Percentiles rank a stretch among this genome's conserved stretches.
These are phyloP conservation scores for Saksenaea vasiformis DNA, from an alignment of 371 early-diverging fungal species.

Conservation along the genomic window DNA sequence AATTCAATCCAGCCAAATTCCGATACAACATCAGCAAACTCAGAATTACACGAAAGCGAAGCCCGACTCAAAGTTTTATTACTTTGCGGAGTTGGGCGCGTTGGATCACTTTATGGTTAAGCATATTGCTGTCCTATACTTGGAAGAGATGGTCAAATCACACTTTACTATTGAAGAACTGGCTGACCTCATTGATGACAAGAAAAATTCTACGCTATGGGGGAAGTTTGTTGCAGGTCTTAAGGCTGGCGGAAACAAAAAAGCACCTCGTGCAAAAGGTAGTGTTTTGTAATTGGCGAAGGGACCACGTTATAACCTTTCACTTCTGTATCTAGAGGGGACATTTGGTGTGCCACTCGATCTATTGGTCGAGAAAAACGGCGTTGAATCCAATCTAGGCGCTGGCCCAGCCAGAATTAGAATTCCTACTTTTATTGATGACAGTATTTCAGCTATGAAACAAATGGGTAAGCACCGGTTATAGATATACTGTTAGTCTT, in stretches of 20 bases:
- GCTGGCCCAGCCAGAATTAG: conserved; percentile 75
- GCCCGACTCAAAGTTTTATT: conserved; percentile 54
- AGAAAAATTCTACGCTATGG: conserved; percentile 71
- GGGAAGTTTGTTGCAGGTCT: conserved; percentile 70
- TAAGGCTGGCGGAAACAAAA: conserved; percentile 59
- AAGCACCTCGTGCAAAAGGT: conserved; percentile 65
- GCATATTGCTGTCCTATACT: conserved; percentile 78
- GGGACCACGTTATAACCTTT: neutral
- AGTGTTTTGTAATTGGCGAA: conserved; percentile 2
- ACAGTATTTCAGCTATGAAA: conserved; percentile 74
- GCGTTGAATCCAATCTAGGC: conserved; percentile 82
- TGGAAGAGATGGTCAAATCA: conserved; percentile 73
- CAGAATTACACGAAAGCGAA: conserved; percentile 34
- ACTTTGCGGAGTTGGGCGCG: conserved; percentile 80
- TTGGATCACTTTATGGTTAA: conserved; percentile 84
- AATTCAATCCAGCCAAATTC: neutral
- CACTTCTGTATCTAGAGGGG: conserved; percentile 48
- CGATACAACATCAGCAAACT: conserved; percentile 16
- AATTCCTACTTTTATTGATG: conserved; percentile 87
- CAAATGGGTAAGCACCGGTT: conserved; percentile 70
- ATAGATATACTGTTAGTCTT: neutral
- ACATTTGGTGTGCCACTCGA: conserved; percentile 94
- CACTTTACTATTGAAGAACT: conserved; percentile 71
- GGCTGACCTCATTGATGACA: conserved; percentile 71
- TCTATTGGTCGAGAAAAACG: conserved; percentile 78